Conservation (phyloP, 495 filamentous ascomycete genomes). For the Penicillium cataractarum region DNA sequence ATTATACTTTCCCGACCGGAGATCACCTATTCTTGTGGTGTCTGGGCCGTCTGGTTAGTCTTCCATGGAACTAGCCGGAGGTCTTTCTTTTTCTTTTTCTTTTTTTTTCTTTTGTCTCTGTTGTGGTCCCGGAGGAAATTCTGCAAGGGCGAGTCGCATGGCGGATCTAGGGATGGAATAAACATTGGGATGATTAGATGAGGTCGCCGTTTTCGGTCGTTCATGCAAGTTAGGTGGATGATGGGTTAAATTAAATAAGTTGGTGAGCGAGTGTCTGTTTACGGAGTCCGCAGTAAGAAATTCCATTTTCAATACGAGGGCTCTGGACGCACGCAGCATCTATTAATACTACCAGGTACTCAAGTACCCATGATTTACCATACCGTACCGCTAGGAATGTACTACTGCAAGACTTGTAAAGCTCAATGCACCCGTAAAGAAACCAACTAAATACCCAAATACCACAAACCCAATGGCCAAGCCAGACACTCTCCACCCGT, state of each 20-base stretch:
- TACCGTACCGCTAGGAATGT: conserved; percentile 28
- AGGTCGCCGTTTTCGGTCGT: not conserved
- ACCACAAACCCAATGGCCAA: not conserved
- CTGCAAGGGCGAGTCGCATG: conserved; percentile 5
- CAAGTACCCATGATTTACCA: too few relatives aligned
- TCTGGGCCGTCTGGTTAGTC: not conserved
- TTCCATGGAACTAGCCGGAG: conserved; percentile 2
- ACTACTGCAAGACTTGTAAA: too few relatives aligned
- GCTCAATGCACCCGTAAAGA: too few relatives aligned
- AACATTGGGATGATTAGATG: not conserved
- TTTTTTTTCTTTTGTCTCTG: not conserved
- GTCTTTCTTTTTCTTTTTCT: conserved; percentile 2
- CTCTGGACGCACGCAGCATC: conserved; percentile 1
- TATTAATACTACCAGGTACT: not conserved
- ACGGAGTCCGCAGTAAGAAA: not conserved
- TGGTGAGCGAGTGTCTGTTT: not conserved
- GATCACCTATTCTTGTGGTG: not conserved
- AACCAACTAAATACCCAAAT: not conserved
- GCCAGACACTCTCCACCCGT: conserved; percentile 39
- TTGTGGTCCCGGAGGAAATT: not conserved
- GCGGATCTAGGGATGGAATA: not conserved
- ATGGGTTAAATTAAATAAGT: not conserved
- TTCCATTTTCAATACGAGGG: not conserved
- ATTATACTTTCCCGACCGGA: not conserved
- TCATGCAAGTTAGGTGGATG: not conserved